Base-by-base conservation (phyloP, 805 yeast genomes). In the Yueomyces sinensis region DNA sequence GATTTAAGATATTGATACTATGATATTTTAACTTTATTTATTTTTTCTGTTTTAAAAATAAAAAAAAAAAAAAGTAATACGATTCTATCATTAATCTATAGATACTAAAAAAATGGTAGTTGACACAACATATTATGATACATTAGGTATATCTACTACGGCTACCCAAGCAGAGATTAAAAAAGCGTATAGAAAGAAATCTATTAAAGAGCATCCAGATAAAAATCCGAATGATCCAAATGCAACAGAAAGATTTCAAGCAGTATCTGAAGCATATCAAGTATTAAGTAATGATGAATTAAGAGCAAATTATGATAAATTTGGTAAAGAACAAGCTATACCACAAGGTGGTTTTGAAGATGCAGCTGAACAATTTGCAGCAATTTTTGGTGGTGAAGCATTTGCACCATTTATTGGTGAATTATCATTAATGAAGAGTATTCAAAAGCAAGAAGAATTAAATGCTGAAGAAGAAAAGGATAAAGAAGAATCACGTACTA, bases 391-490 rank as follows among this genome's bases (percentile, higher is more conserved):
- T 30, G 95, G 95, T 32, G 93, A 80, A 37, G 91, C 89, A 2
- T 84, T 86, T 57, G 70, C 65, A 24, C 76, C 78, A 32, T 78
- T 86, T 68, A 82, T 87, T 45, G 98, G 98, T 4, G 95, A 91
- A 52, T 60, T 86, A 41, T 71, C 84, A 23, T 65, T 87, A 52
- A 57, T 91, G 50, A 74, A 73, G 47, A 93, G 84, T 45, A 59
- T 91, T 51, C 69, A 79, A 25, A 75, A 77, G 52, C 61, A 71
- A 31, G 68, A 70, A 38, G 74, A 70, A 37, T 49, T 71, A 37
- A 63, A 61, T 27, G 64, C 65, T 33, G 66, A 62, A 35, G 72
- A 63, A 22, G 69, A 67, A 23, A 54, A 51, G 20, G 63, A 59
- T 19, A 61, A 50, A 28, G 52, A 51, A 32, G 47, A 55, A 33